Conservation (phyloP, 305 asterid genomes). For the Solanum chacoense region DNA sequence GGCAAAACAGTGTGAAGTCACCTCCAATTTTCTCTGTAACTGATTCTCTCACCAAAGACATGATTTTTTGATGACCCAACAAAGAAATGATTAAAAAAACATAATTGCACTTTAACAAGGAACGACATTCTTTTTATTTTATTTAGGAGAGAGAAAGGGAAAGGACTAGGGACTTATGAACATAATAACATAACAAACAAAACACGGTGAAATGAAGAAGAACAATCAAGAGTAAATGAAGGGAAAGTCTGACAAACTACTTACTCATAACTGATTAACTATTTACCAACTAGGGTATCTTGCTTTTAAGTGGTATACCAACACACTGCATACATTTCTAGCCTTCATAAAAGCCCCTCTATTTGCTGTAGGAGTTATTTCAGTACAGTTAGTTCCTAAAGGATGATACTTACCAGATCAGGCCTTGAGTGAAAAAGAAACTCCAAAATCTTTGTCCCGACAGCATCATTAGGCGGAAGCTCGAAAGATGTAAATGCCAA, state of each 20-base stretch:
- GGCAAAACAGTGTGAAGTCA: too few relatives aligned
- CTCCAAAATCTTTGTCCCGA: conserved; percentile 79
- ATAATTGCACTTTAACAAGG: too few relatives aligned
- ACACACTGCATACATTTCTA: not conserved
- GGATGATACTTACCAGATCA: conserved; percentile 60
- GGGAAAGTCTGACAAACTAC: not conserved
- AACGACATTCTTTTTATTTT: not conserved
- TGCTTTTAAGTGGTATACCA: not conserved
- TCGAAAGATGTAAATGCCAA: conserved; percentile 96
- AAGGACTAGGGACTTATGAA: not conserved
- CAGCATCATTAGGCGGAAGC: conserved; percentile 91
- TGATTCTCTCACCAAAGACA: too few relatives aligned
- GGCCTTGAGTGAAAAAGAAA: conserved; percentile 91
- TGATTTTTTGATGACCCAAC: too few relatives aligned
- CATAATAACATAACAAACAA: not conserved
- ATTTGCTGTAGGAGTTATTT: not conserved
- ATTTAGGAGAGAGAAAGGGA: not conserved
- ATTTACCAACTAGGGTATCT: not conserved
- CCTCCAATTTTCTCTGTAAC: too few relatives aligned
- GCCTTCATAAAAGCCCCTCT: not conserved
- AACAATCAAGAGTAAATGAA: not conserved
- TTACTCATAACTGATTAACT: not conserved
- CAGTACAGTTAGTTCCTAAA: not conserved
- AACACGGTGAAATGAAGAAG: not conserved
- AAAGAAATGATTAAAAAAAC: too few relatives aligned